Percentiles rank a stretch among this genome's conserved stretches.
Conservation (phyloP, 2,329 filamentous ascomycete species). For the Microsporum ferrugineum region DNA sequence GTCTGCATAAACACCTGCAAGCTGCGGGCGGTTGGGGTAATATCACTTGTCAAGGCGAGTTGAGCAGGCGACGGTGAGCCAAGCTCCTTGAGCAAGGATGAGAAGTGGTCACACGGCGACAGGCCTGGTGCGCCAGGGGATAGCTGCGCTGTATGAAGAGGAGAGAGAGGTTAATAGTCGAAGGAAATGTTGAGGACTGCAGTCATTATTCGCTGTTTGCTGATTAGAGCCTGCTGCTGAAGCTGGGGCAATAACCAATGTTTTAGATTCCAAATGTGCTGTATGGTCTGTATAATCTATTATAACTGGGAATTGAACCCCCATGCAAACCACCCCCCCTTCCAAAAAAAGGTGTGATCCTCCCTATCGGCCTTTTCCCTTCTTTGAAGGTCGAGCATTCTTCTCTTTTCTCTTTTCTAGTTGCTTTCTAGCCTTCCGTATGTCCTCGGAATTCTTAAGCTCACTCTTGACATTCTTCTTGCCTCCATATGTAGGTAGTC, state of each 20-base stretch:
- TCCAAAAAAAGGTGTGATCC: not conserved
- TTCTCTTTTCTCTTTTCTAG: slow-evolving; percentile 70
- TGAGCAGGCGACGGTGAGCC: not conserved
- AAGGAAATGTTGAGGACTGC: not conserved
- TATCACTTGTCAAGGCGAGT: not conserved
- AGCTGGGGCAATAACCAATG: not conserved
- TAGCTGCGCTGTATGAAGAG: not conserved
- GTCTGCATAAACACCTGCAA: slow-evolving; percentile 1
- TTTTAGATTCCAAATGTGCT: not conserved
- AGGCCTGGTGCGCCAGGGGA: not conserved
- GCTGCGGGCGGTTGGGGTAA: not conserved
- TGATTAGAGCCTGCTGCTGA: not conserved
- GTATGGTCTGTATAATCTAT: not conserved
- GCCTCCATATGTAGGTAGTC: slow-evolving; percentile 11
- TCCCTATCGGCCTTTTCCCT: slow-evolving; percentile 20
- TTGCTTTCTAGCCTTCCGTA: slow-evolving; percentile 67
- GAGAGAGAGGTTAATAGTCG: not conserved
- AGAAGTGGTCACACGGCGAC: not conserved
- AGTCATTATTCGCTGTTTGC: not conserved
- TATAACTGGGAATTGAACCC: not conserved
- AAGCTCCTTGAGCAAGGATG: not conserved
- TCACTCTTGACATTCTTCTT: slow-evolving; percentile 60
- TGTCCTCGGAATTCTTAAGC: slow-evolving; percentile 70
- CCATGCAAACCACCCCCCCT: not conserved
- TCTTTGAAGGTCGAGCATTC: slow-evolving; percentile 71